Evolutionary conservation across 768 basidiomycete genomes (phyloP).

Genomic region (Leucogyrophana mollusca): DNA sequence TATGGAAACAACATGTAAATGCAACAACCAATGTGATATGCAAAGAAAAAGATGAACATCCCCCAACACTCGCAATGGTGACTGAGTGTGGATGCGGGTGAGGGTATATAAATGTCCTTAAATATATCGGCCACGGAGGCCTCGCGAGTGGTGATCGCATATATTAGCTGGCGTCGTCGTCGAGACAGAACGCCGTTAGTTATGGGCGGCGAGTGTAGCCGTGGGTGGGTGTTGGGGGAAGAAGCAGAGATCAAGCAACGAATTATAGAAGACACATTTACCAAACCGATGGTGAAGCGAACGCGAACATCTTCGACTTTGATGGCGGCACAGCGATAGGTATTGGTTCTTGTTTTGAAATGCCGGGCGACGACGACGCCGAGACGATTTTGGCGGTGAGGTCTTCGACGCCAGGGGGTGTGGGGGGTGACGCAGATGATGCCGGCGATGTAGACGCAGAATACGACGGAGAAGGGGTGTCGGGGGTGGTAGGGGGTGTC

Average conservation of each 20-base stretch:
- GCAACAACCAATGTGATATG: constrained; percentile 20
- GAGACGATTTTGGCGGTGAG: constrained; percentile 45
- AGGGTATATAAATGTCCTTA: constrained; percentile 34
- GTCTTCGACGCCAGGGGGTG: constrained; percentile 53
- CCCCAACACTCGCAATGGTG: constrained; percentile 16
- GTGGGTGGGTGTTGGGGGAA: constrained; percentile 13
- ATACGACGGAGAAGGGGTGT: constrained; percentile 54
- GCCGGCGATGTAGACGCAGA: constrained; percentile 56
- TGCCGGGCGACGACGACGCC: constrained; percentile 36
- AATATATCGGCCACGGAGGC: constrained; percentile 21
- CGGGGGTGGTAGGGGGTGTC: constrained; percentile 39
- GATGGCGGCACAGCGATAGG: constrained; percentile 28
- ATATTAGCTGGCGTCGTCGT: constrained; percentile 26
- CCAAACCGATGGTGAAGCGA: constrained; percentile 62
- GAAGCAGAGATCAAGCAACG: constrained; percentile 18
- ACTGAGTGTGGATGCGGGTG: no score
- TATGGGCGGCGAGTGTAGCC: no score
- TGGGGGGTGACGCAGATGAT: constrained; percentile 60
- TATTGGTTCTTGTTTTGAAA: constrained; percentile 19
- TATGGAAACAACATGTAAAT: constrained; percentile 37
- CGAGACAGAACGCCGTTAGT: constrained; percentile 20
- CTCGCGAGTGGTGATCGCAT: constrained; percentile 9
- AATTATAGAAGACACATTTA: constrained; percentile 37
- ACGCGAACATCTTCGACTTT: constrained; percentile 64
- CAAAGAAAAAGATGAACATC: constrained; percentile 2